These are phyloP conservation scores for Parsonsia alboflavescens DNA, from an alignment of 257 asterid genomes.

Conservation along the genomic window DNA sequence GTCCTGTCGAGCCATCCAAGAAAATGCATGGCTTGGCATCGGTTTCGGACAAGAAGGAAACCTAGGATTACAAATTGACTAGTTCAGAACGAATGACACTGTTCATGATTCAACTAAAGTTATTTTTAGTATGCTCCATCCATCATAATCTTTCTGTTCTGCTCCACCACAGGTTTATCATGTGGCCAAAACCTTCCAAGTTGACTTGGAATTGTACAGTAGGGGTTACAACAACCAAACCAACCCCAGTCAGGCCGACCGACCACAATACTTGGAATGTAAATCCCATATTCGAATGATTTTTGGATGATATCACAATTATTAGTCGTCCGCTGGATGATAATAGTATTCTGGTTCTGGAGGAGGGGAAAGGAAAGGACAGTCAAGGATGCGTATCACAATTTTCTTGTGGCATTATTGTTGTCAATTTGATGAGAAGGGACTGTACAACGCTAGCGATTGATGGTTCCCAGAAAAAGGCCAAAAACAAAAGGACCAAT, in stretches of 20 bases:
- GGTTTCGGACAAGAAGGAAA: background rate
- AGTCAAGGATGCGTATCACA: background rate
- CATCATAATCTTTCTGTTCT: background rate
- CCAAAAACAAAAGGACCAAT: background rate
- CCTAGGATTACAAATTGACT: background rate
- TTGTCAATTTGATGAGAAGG: background rate
- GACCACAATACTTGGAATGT: background rate
- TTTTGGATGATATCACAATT: background rate
- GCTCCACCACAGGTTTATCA: constrained; percentile 1
- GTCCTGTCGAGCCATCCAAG: too few species aligned
- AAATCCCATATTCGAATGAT: background rate
- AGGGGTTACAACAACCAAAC: too few species aligned
- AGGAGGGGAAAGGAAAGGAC: background rate
- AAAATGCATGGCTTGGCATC: too few species aligned
- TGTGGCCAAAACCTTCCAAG: background rate
- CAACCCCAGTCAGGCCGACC: background rate
- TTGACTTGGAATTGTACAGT: background rate
- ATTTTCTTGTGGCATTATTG: background rate
- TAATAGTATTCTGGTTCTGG: background rate
- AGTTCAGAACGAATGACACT: background rate
- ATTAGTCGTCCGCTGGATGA: background rate
- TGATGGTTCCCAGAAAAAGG: background rate
- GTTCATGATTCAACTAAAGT: too few species aligned
- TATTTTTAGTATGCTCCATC: constrained; percentile 2
- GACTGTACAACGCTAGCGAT: background rate